A percentile compares a stretch with the other conserved stretches of the same genome.
These are phyloP conservation scores for Beauveria caledonica DNA, from an alignment of 2,329 filamentous ascomycete species.

Conservation along the genomic window DNA sequence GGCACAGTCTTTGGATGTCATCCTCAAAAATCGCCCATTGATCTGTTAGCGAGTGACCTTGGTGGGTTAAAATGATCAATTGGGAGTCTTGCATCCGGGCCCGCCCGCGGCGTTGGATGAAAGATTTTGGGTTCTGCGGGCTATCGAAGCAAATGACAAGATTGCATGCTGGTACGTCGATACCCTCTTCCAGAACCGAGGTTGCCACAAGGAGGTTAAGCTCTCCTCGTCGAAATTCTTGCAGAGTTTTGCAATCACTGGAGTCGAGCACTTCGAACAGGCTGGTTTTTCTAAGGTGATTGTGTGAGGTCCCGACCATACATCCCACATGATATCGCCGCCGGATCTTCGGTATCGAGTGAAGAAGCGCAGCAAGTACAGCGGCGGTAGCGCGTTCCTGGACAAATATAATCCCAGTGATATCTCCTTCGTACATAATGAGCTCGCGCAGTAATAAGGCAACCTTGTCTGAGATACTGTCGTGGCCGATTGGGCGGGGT, in stretches of 20 bases:
- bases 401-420: constrained; percentile 59
- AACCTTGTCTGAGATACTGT: constrained; percentile 49
- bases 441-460: constrained; percentile 44
- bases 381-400: constrained; percentile 52
- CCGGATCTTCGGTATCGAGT: constrained; percentile 39
- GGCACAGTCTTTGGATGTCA: constrained; percentile 63
- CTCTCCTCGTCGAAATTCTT: constrained; percentile 44
- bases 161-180: constrained; percentile 58
- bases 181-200: constrained; percentile 58
- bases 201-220: constrained; percentile 55
- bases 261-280: constrained; percentile 30
- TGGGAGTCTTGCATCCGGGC: constrained; percentile 43
- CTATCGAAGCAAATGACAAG: constrained; percentile 50
- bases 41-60: constrained; percentile 18
- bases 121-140: constrained; percentile 43
- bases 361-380: constrained; percentile 51
- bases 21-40: constrained; percentile 62
- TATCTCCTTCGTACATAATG: constrained; percentile 29
- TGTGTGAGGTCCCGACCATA: constrained; percentile 46
- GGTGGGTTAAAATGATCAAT: constrained; percentile 38
- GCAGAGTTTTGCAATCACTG: constrained; percentile 26
- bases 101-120: constrained; percentile 49
- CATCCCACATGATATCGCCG: constrained; percentile 41
- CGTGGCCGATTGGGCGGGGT: constrained; percentile 12
- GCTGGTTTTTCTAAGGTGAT: constrained; percentile 27